Base-by-base conservation (phyloP, 108 stramenopile genomes). In the Epithemia pelagica region DNA sequence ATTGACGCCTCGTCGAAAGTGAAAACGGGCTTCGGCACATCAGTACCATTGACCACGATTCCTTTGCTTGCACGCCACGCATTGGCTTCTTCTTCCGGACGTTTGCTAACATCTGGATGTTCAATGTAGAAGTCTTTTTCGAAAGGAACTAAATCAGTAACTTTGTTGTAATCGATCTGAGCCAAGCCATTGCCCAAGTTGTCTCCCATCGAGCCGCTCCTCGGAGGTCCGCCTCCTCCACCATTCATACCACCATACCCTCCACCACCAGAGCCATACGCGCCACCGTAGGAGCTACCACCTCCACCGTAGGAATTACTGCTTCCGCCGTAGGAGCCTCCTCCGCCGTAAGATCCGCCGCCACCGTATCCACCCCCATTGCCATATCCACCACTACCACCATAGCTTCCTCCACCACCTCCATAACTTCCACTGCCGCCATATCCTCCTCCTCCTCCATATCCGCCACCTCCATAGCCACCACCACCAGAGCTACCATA, bases 81-180 rank as follows among this genome's bases (percentile, higher is more conserved):
- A 5, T 81, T 81, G 0, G 96, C 90, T 66, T 96, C 96, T 19
- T 70, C 62, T 0, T 95, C 94, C 24, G 88, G 68, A 28, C 97
- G 84, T 0, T 72, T 69, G n/a, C 88, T 82, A 7, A 99, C 97
- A 61, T 89, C 96, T 3, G 99, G 99, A 80, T 99, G 99, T 74
- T 99, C 97, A 54, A 98, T 96, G 94, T 99, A 98, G 68, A 99
- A 98, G 67, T 98, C 93, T 75, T 98, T 98, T 74, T 98, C 97
- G 67, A 99, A 99, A 22, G 81, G 78, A 26, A 95, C 92, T 0
- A 98, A 85, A 53, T 92, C 69, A 56, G 78, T 67, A 10, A 10
- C 37, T 27, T 88, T 71, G 71, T 84, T 74, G 71, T 97, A 98
- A 69, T 95, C 85, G 73, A 94, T 92, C 24, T 75, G 65, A 20